Conservation (phyloP, 352 stramenopile species). For the Phytophthora ramorum region DNA sequence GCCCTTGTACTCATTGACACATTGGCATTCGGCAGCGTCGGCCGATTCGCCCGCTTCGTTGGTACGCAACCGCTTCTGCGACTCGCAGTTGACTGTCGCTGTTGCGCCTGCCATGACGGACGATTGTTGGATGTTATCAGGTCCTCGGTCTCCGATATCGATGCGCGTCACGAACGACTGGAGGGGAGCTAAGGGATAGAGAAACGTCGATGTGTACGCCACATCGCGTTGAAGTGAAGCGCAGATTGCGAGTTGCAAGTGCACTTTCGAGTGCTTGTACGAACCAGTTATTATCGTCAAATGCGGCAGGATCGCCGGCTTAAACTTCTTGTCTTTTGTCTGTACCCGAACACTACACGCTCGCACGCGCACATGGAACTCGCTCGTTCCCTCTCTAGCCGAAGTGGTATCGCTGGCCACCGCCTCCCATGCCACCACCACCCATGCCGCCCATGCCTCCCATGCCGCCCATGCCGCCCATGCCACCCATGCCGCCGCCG, state of each 20-base stretch:
- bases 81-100: constrained; percentile 15
- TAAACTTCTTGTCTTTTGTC: constrained; percentile 33
- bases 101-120: constrained; percentile 18
- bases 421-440: constrained; percentile 45
- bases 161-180: constrained; percentile 36
- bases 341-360: constrained; percentile 39
- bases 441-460: constrained; percentile 33
- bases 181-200: constrained; percentile 25
- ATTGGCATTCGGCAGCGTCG: constrained; percentile 24
- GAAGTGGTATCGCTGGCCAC: constrained; percentile 84
- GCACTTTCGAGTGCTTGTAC: constrained; percentile 18
- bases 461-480: constrained; percentile 43
- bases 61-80: constrained; percentile 55
- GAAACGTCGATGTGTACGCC: constrained; percentile 16
- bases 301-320: constrained; percentile 21
- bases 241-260: constrained; percentile 14
- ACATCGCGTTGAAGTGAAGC: neutral
- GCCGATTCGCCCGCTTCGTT: constrained; percentile 27
- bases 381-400: constrained; percentile 53
- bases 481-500: constrained; percentile 33
- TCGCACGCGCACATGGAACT: constrained; percentile 19
- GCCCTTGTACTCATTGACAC: constrained; percentile 68
- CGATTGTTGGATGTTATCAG: constrained; percentile 31
- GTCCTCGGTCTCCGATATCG: constrained; percentile 16
- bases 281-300: constrained; percentile 44